These are phyloP conservation scores for Porogramme epimiltina DNA, from an alignment of 1,284 basidiomycete species.

Conservation along the genomic window DNA sequence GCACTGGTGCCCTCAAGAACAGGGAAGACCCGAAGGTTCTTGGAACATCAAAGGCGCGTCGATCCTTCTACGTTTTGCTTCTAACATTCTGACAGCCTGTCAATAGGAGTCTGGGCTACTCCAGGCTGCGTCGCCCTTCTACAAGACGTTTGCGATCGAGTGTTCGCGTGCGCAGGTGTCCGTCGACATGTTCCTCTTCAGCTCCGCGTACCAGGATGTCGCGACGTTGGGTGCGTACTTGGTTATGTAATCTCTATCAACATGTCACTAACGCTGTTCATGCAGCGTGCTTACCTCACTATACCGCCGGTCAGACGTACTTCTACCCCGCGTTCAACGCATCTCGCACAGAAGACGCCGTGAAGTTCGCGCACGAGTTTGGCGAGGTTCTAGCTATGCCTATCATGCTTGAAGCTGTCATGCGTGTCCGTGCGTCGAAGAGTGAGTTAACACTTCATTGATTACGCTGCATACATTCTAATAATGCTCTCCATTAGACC, in stretches of 20 bases:
- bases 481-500: conserved; percentile 47
- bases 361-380: conserved; percentile 98
- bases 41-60: conserved; percentile 85
- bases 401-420: conserved; percentile 96
- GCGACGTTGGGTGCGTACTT: conserved; percentile 73
- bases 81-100: neutral
- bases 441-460: conserved; percentile 43
- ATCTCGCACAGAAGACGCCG: conserved; percentile 88
- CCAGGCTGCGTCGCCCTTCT: conserved; percentile 91
- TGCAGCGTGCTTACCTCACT: conserved; percentile 89
- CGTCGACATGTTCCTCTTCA: conserved; percentile 99
- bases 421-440: conserved; percentile 94
- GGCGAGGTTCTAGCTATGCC: conserved; percentile 92
- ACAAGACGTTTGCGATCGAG: conserved; percentile 99
- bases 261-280: conserved; percentile 8
- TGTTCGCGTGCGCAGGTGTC: conserved; percentile 97
- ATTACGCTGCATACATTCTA: neutral
- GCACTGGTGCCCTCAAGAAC: conserved; percentile 92
- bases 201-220: conserved; percentile 92
- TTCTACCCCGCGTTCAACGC: conserved; percentile 99
- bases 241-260: neutral
- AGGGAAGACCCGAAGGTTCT: conserved; percentile 96
- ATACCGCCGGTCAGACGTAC: conserved; percentile 98
- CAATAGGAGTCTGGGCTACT: conserved; percentile 81
- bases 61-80: neutral